Evolutionary conservation across 2,329 filamentous ascomycete genomes (phyloP), one percentile per base, ranked within the genome.

Genomic region (Colletotrichum chrysophilum): DNA sequence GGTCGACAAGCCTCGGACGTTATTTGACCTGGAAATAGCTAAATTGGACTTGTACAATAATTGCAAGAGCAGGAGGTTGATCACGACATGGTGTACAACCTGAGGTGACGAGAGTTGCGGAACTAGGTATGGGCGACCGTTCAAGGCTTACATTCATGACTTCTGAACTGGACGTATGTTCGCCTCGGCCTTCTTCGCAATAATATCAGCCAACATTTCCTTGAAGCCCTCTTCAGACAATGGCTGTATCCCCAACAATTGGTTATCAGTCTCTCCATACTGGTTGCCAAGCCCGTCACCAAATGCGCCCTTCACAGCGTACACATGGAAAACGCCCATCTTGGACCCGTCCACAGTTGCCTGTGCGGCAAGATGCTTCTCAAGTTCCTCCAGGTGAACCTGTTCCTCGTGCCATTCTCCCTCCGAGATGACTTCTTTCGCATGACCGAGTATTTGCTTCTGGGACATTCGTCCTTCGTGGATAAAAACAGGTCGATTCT

Each of bases 101-200:
- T n/a, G 38, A 10, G 38, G 18, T 43, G 18, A n/a, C 38, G 4
- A n/a, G 18, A 43, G 38, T n/a, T 43, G 18, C 18, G 8, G 18
- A 10, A 5, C 0, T n/a, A n/a, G 4, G 38, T 10, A 43, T 0
- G 38, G 18, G 16, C 18, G 8, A 43, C 38, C 38, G 9, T 9
- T n/a, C 0, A n/a, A 10, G 0, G 18, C 10, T 10, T 0, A 43
- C 18, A n/a, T 43, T 10, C 9, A 43, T 5, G 38, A n/a, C 38
- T 43, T 43, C 38, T n/a, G 16, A n/a, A 3, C 18, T 43, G 18
- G 18, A 43, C 4, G 8, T 43, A n/a, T 0, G 0, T 10, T 43
- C 38, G 38, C 18, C 1, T n/a, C 8, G 18, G 16, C 8, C 38
- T 43, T 43, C 18, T n/a, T 43, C 38, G 38, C 38, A 43, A n/a